Percentiles rank a stretch among this genome's conserved stretches.
These are phyloP conservation scores for Bretschneidera sinensis DNA, from an alignment of 345 rosid species.

Conservation along the genomic window DNA sequence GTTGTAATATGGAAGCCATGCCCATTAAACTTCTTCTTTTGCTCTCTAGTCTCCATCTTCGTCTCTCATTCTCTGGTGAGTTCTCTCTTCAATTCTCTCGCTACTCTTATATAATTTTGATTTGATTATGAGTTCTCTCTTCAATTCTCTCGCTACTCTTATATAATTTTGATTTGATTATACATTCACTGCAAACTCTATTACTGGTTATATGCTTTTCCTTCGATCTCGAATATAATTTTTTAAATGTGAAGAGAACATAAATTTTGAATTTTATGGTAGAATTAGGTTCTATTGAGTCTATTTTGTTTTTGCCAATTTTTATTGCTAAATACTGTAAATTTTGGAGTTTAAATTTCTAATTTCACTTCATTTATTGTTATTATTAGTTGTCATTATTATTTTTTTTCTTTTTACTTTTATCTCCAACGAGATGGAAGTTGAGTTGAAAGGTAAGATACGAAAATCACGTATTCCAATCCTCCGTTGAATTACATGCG, in stretches of 20 bases:
- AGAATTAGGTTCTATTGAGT: background rate
- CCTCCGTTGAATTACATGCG: background rate
- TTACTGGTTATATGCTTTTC: background rate
- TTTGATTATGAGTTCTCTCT: too few species aligned
- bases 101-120: too few species aligned
- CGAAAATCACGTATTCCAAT: background rate
- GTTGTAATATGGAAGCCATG: constrained; percentile 17
- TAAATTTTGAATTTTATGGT: too few species aligned
- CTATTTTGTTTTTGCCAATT: background rate
- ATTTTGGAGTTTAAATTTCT: background rate
- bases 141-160: background rate
- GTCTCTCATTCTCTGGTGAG: constrained; percentile 37
- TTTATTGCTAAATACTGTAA: too few species aligned
- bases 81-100: too few species aligned
- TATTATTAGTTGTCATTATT: background rate
- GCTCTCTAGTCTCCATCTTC: constrained; percentile 24
- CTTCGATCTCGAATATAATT: background rate
- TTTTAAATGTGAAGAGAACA: background rate
- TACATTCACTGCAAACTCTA: background rate
- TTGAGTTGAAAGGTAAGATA: background rate
- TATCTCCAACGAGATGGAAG: background rate
- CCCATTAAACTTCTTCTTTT: constrained; percentile 18
- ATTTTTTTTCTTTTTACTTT: too few species aligned
- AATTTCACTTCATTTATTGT: background rate
- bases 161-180: constrained; percentile 1